Evolutionary conservation across 202 grass and related monocot genomes (phyloP).

Genomic region (Zoysia matrella): DNA sequence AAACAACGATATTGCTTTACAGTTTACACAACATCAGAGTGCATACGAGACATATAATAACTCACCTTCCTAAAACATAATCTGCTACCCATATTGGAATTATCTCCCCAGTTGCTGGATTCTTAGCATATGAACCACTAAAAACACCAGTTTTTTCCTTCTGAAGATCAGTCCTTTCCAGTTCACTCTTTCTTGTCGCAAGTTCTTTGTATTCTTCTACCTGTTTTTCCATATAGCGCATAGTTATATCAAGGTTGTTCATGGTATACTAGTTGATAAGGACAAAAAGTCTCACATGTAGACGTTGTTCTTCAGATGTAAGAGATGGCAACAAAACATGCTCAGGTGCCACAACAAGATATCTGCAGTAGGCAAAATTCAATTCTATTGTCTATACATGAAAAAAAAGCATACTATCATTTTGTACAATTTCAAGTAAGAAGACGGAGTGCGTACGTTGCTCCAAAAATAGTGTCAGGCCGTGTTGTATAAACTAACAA

Average conservation of each 20-base stretch:
- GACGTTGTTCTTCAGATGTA: constrained; percentile 68
- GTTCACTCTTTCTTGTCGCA: constrained; percentile 86
- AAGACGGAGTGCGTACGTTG: constrained; percentile 64
- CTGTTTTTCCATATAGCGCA: constrained; percentile 52
- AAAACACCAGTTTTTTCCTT: constrained; percentile 98
- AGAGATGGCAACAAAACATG: constrained; percentile 69
- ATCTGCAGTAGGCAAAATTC: constrained; percentile 56
- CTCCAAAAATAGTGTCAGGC: constrained; percentile 94
- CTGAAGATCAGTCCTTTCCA: constrained; percentile 98
- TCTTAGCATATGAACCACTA: constrained; percentile 94
- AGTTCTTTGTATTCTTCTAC: constrained; percentile 80
- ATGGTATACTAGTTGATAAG: constrained; percentile 33
- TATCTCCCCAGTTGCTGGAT: constrained; percentile 81
- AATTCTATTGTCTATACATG: constrained; percentile 33
- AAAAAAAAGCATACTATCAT: constrained; percentile 3
- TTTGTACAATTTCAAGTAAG: neutral
- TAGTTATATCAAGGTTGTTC: constrained; percentile 17
- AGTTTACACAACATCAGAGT: constrained; percentile 7
- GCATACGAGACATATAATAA: constrained; percentile 54
- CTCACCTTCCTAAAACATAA: constrained; percentile 98
- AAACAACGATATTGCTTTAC: constrained; percentile 30
- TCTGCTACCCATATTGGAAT: constrained; percentile 99
- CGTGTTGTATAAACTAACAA: constrained; percentile 90
- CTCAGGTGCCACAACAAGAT: constrained; percentile 93
- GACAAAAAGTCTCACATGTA: constrained; percentile 53